Percentiles rank a stretch among this genome's conserved stretches.
Conservation (phyloP, 2,329 filamentous ascomycete genomes). For the Cordyceps cateniannulata region DNA sequence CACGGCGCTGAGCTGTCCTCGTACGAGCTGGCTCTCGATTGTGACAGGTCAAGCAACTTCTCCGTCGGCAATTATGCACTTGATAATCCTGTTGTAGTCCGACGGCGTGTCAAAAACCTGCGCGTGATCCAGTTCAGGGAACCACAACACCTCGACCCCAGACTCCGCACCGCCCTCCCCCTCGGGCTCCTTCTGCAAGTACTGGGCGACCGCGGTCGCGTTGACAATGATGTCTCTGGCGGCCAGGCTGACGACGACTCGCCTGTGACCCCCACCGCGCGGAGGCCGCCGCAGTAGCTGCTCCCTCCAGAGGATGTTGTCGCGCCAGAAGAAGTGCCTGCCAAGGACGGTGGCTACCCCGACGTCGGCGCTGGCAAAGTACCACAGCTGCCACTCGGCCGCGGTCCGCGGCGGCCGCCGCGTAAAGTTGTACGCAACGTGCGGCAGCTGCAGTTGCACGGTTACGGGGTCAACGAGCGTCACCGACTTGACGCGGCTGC, state of each 20-base stretch:
- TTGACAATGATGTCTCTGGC: constrained; percentile 61
- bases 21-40: background rate
- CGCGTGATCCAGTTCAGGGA: constrained; percentile 55
- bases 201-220: constrained; percentile 49
- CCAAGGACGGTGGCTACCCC: constrained; percentile 59
- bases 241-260: constrained; percentile 51
- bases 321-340: constrained; percentile 64
- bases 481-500: constrained; percentile 42
- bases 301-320: constrained; percentile 66
- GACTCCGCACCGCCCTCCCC: constrained; percentile 14
- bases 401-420: constrained; percentile 44
- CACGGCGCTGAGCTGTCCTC: background rate
- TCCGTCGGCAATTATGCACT: constrained; percentile 19
- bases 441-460: constrained; percentile 60
- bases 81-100: constrained; percentile 24
- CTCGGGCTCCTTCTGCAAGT: constrained; percentile 34
- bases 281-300: constrained; percentile 40
- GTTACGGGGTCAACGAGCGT: constrained; percentile 56
- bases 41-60: constrained; percentile 6
- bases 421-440: constrained; percentile 68
- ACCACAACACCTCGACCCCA: constrained; percentile 54
- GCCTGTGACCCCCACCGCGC: constrained; percentile 20
- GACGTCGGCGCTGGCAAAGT: constrained; percentile 62
- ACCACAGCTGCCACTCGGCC: constrained; percentile 67
- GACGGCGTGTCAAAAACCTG: constrained; percentile 47